Percentiles rank a stretch among this genome's conserved stretches.
phyloP scores from a whole-genome alignment of 495 filamentous ascomycete species.

The Astrothelium macrocarpum region DNA sequence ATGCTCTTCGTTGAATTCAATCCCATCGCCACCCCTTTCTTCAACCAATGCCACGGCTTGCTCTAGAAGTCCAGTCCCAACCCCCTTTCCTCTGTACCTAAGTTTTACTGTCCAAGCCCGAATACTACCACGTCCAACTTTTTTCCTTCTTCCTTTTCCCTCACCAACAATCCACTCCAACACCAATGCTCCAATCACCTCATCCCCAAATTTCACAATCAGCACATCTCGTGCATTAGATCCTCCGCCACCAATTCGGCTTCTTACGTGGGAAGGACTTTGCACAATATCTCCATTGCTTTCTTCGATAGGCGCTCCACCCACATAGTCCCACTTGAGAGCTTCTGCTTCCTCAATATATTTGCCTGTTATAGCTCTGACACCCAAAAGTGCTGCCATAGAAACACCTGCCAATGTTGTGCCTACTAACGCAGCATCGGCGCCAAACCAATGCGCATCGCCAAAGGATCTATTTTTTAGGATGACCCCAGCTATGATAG shows the following conservation, averaged over 20 bases:
- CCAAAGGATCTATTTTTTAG: background rate
- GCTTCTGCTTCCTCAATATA: slow-evolving; percentile 47
- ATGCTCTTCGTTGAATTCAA: slow-evolving; percentile 60
- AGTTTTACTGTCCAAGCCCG: slow-evolving; percentile 66
- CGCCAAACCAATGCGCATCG: slow-evolving; percentile 25
- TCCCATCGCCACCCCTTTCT: slow-evolving; percentile 45
- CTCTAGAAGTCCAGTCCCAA: slow-evolving; percentile 59
- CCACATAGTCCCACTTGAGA: slow-evolving; percentile 42
- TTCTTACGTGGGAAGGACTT: slow-evolving; percentile 9
- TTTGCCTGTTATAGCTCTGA: slow-evolving; percentile 32
- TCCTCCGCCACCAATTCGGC: slow-evolving; percentile 20
- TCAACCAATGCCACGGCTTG: slow-evolving; percentile 52
- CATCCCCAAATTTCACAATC: slow-evolving; percentile 45
- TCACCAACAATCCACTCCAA: slow-evolving; percentile 36
- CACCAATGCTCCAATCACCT: slow-evolving; percentile 48
- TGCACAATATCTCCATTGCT: background rate
- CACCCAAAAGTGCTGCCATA: slow-evolving; percentile 37
- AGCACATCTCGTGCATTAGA: slow-evolving; percentile 32
- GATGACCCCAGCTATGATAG: slow-evolving; percentile 19
- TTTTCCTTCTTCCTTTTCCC: slow-evolving; percentile 34
- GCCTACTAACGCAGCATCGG: slow-evolving; percentile 29
- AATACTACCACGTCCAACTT: slow-evolving; percentile 42
- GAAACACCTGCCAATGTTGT: slow-evolving; percentile 38
- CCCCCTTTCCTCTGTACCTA: slow-evolving; percentile 54
- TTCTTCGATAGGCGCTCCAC: slow-evolving; percentile 19